Conservation (phyloP, 331 rosid species). For the Spiraea crenata region DNA sequence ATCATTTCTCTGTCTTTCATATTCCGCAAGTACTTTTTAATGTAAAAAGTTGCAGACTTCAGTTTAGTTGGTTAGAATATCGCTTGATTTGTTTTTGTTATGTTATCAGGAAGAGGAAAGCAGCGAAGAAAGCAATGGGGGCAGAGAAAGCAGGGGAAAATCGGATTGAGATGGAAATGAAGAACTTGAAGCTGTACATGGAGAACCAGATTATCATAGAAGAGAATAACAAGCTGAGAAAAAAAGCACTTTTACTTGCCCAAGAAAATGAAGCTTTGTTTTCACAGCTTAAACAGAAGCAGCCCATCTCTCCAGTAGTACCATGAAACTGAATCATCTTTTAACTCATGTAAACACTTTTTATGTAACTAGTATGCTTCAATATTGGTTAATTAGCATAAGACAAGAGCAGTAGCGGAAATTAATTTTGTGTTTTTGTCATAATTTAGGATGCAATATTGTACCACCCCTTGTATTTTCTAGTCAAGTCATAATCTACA, state of each 20-base stretch:
- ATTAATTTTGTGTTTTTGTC: background rate
- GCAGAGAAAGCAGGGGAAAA: conserved; percentile 20
- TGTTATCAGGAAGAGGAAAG: conserved; percentile 51
- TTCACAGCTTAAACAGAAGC: conserved; percentile 51
- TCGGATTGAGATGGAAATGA: conserved; percentile 50
- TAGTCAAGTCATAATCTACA: no score
- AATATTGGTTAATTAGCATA: no score
- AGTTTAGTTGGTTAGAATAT: no score
- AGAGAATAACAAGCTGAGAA: conserved; percentile 69
- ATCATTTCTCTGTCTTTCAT: background rate
- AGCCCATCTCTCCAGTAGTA: conserved; percentile 11
- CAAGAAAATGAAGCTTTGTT: conserved; percentile 68
- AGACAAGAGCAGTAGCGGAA: no score
- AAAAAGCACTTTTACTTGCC: conserved; percentile 67
- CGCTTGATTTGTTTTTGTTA: background rate
- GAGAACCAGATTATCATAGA: conserved; percentile 65
- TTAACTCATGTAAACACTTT: background rate
- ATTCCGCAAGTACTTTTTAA: background rate
- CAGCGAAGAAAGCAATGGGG: conserved; percentile 28
- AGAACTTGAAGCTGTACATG: conserved; percentile 62
- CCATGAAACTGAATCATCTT: background rate
- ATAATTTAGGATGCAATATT: no score
- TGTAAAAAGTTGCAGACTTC: background rate
- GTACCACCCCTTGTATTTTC: no score
- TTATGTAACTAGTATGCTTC: no score